Evolutionary conservation across 148 eudicot species (phyloP), one percentile per base, ranked within the genome.

Genomic region (Rhododendron williamsianum): DNA sequence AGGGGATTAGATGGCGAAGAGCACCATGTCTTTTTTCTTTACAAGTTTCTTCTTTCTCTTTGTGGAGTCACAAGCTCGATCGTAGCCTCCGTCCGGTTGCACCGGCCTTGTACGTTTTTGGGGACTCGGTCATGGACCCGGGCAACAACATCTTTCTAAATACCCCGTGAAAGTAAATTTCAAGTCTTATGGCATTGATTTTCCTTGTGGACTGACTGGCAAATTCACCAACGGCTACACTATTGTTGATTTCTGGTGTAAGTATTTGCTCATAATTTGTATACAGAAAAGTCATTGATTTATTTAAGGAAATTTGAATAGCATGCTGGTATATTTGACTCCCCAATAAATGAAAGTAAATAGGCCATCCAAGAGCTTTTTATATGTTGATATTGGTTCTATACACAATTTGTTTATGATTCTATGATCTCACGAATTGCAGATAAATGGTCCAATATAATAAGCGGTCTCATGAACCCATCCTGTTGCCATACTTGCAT

Each of bases 101-200:
- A 36, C 45, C 86, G 8, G 86, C 86, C 16, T 35, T 56, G 11
- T 84, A 84, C 2, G 86, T 84, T 30, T 84, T 84, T 56, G 86
- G 86, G 18, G 86, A 84, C 52, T 77, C 52, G 1, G 56, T n/a
- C 15, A 48, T 78, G 81, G 81, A 78, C 21, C 25, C 35, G 2
- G 58, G 9, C 52, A 78, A 48, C 33, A 78, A 78, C 7, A 30
- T 30, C 30, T 48, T 78, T 35, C 3, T n/a, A 15, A 1, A 56
- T 15, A 48, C 51, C 6, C 51, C 5, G 56, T n/a, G 33, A 0
- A 78, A 25, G 56, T 45, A 1, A n/a, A 78, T 46, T 78, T 45
- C 13, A 12, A 58, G 48, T 58, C 56, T 46, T 78, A 54, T 58
- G 82, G 86, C 9, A 58, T 84, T 46, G 82, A 77, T 77, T 84